Evolutionary conservation across 2,329 filamentous ascomycete genomes (phyloP).

Genomic region (Seiridium unicorne): DNA sequence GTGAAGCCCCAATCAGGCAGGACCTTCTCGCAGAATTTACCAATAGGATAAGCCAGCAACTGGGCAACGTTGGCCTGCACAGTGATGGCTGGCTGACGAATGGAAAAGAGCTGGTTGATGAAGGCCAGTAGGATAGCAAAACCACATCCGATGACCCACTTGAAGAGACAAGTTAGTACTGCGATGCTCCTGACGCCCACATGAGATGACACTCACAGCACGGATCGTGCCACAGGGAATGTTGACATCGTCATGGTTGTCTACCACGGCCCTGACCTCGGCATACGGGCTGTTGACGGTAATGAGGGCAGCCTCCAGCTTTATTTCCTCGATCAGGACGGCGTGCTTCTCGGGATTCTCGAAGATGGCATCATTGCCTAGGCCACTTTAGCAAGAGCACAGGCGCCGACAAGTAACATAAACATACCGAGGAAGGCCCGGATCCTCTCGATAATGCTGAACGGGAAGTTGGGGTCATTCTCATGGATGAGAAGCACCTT

Average conservation of each 20-base stretch:
- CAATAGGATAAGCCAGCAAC: conserved; percentile 54
- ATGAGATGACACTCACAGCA: conserved; percentile 20
- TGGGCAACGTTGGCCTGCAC: conserved; percentile 57
- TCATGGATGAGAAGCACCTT: conserved; percentile 40
- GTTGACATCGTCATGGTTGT: conserved; percentile 51
- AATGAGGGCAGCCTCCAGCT: conserved; percentile 52
- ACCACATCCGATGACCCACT: conserved; percentile 49
- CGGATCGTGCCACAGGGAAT: conserved; percentile 54
- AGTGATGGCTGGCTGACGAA: conserved; percentile 53
- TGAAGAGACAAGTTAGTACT: background rate
- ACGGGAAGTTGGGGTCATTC: conserved; percentile 46
- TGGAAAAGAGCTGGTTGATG: conserved; percentile 57
- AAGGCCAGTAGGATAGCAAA: conserved; percentile 49
- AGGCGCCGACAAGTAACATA: too few relatives aligned
- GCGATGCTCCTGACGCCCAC: background rate
- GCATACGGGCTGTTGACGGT: conserved; percentile 57
- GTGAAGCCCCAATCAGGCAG: conserved; percentile 51
- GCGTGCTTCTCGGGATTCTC: conserved; percentile 44
- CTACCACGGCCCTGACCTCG: conserved; percentile 54
- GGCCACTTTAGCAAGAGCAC: background rate
- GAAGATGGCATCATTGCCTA: conserved; percentile 42
- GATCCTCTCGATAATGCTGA: conserved; percentile 37
- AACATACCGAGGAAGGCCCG: conserved; percentile 31
- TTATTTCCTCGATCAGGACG: conserved; percentile 51
- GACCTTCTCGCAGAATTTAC: conserved; percentile 46